phyloP scores from a whole-genome alignment of 148 eudicot genomes.

The Drosera capensis region DNA sequence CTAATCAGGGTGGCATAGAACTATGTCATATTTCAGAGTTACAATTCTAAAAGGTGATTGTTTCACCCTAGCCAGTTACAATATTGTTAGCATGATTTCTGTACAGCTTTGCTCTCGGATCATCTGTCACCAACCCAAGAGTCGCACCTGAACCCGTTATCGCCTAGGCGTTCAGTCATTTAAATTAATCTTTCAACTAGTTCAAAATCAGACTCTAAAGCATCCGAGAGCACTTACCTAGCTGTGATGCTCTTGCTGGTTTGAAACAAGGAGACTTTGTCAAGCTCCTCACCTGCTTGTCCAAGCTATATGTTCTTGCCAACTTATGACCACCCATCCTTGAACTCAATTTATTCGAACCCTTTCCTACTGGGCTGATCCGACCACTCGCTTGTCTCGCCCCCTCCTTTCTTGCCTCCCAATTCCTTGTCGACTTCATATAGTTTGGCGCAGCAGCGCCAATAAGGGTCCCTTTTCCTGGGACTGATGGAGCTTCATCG shows the following conservation, averaged over 20 bases:
- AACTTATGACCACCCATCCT: conserved; percentile 14
- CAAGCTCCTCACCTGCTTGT: conserved; percentile 25
- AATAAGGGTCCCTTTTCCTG: conserved; percentile 6
- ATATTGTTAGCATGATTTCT: no score
- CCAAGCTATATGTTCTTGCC: conserved; percentile 29
- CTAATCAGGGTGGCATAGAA: no score
- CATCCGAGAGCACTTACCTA: conserved; percentile 31
- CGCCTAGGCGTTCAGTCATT: no score
- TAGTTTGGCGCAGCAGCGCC: conserved; percentile 37
- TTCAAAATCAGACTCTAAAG: no score
- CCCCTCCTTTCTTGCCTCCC: conserved; percentile 52
- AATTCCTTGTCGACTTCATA: conserved; percentile 81
- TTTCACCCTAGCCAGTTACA: no score
- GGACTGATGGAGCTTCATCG: conserved; percentile 16
- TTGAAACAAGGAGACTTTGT: conserved; percentile 62
- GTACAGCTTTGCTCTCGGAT: no score
- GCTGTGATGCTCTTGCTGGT: conserved; percentile 25
- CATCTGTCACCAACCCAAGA: no score
- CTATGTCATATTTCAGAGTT: no score
- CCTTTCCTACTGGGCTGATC: neutral
- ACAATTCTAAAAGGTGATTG: no score
- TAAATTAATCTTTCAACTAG: no score
- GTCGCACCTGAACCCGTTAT: no score
- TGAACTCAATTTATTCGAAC: no score
- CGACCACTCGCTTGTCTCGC: conserved; percentile 25